These are phyloP conservation scores for Paecilomyces fulvus DNA, from an alignment of 2,329 filamentous ascomycete genomes.

Conservation along the genomic window DNA sequence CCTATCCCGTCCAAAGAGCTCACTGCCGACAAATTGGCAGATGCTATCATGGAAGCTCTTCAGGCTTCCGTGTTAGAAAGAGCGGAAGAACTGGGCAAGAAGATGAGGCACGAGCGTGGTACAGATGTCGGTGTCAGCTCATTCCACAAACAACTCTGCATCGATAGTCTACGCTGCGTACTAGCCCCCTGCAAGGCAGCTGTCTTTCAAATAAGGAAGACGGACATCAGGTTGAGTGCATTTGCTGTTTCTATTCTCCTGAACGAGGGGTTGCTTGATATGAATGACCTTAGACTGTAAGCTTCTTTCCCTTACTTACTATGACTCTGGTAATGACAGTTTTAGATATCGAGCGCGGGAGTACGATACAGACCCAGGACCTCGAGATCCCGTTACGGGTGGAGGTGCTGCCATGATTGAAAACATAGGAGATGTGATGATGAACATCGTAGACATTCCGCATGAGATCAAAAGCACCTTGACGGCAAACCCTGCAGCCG, in stretches of 20 bases:
- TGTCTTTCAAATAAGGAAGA: slow-evolving; percentile 65
- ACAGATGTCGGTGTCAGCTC: slow-evolving; percentile 55
- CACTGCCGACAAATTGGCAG: slow-evolving; percentile 57
- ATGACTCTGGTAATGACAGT: slow-evolving; percentile 22
- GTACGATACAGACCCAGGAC: slow-evolving; percentile 70
- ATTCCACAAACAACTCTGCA: slow-evolving; percentile 63
- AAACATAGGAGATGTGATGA: slow-evolving; percentile 70
- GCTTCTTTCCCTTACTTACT: slow-evolving; percentile 12
- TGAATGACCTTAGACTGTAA: slow-evolving; percentile 65
- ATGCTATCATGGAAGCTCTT: slow-evolving; percentile 54
- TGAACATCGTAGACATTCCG: slow-evolving; percentile 70
- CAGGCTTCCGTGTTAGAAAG: slow-evolving; percentile 51
- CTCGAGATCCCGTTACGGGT: slow-evolving; percentile 70
- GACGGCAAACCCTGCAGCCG: not conserved
- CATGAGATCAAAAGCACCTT: slow-evolving; percentile 14
- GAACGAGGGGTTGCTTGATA: slow-evolving; percentile 55
- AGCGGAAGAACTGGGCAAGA: slow-evolving; percentile 50
- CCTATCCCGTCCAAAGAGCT: slow-evolving; percentile 63
- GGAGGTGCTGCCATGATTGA: slow-evolving; percentile 70
- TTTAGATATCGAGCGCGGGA: slow-evolving; percentile 49
- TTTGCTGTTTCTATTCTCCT: slow-evolving; percentile 64
- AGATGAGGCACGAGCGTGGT: slow-evolving; percentile 59
- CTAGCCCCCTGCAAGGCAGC: slow-evolving; percentile 61
- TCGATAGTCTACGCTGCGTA: slow-evolving; percentile 60
- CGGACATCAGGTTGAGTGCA: slow-evolving; percentile 58